Conservation (phyloP, 257 asterid species). For the Verbascum thapsus region DNA sequence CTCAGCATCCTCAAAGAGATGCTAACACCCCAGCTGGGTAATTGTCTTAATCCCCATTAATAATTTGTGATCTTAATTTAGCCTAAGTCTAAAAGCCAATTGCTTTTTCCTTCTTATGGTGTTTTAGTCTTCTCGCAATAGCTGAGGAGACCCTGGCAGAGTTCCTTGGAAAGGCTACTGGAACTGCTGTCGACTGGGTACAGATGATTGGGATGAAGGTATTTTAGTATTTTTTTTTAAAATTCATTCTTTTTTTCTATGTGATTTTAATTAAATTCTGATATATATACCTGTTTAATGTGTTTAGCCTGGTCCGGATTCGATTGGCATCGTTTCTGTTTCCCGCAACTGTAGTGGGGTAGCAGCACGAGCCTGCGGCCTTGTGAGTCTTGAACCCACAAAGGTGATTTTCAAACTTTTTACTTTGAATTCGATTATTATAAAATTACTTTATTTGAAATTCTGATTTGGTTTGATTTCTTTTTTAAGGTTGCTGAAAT, state of each 20-base stretch:
- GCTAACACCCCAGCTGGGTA: conserved; percentile 99
- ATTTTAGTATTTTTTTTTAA: not conserved
- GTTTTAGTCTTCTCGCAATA: conserved; percentile 78
- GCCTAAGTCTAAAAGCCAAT: not conserved
- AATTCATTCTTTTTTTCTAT: not conserved
- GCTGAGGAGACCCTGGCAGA: conserved; percentile 99
- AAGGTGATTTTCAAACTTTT: conserved; percentile 54
- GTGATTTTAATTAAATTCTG: not conserved
- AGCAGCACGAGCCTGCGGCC: conserved; percentile 99
- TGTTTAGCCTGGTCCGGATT: conserved; percentile 99
- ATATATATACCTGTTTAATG: not conserved
- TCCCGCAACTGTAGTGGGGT: conserved; percentile 96
- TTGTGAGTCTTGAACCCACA: conserved; percentile 96
- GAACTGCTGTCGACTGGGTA: conserved; percentile 99
- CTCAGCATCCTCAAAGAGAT: conserved; percentile 89
- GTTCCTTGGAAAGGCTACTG: conserved; percentile 99
- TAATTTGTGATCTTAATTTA: not conserved
- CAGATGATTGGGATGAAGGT: conserved; percentile 99
- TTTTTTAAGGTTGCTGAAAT: conserved; percentile 77
- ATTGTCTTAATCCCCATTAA: not conserved
- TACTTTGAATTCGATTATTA: not conserved
- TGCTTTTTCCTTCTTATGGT: not conserved
- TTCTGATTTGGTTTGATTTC: not conserved
- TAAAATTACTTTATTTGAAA: not conserved
- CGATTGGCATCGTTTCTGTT: conserved; percentile 95